Percentiles rank a stretch among this genome's conserved stretches.
These are phyloP conservation scores for Anthracocystis setariae DNA, from an alignment of 1,284 basidiomycete species.

Conservation along the genomic window DNA sequence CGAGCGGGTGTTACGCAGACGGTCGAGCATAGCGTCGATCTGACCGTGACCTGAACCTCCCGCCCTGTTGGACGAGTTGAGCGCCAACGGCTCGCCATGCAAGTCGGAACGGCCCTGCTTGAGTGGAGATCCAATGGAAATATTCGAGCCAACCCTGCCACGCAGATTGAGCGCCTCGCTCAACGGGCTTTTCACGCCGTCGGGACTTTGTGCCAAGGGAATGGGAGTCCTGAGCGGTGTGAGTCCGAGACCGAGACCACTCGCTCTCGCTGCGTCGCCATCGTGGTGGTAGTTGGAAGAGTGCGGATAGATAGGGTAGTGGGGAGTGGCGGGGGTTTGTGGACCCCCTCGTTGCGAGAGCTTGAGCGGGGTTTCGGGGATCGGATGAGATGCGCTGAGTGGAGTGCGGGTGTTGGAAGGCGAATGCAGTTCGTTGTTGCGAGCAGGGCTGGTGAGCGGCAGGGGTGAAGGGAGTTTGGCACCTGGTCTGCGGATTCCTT, in stretches of 20 bases:
- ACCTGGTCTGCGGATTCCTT: slow-evolving; percentile 43
- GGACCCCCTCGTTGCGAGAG: slow-evolving; percentile 45
- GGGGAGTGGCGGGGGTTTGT: slow-evolving; percentile 46
- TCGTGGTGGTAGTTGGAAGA: slow-evolving; percentile 14
- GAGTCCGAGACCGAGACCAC: slow-evolving; percentile 45
- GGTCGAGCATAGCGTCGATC: slow-evolving; percentile 50
- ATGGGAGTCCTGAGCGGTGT: slow-evolving; percentile 40
- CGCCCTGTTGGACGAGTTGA: slow-evolving; percentile 19
- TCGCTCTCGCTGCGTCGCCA: slow-evolving; percentile 32
- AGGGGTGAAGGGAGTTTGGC: slow-evolving; percentile 46
- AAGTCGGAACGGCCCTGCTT: slow-evolving; percentile 21
- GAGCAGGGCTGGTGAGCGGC: slow-evolving; percentile 44
- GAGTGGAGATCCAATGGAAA: slow-evolving; percentile 34
- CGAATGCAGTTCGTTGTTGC: slow-evolving; percentile 27
- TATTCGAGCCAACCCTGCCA: slow-evolving; percentile 23
- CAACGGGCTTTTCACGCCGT: slow-evolving; percentile 27
- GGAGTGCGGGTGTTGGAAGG: slow-evolving; percentile 51
- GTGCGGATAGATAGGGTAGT: slow-evolving; percentile 27
- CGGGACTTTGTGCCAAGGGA: slow-evolving; percentile 33
- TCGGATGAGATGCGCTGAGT: slow-evolving; percentile 55
- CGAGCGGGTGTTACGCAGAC: slow-evolving; percentile 37
- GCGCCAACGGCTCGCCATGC: slow-evolving; percentile 21
- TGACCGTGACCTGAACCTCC: slow-evolving; percentile 9
- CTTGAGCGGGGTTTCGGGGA: slow-evolving; percentile 60
- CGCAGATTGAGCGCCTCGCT: slow-evolving; percentile 35